Evolutionary conservation across 257 asterid genomes (phyloP).

Genomic region (Mentha longifolia): DNA sequence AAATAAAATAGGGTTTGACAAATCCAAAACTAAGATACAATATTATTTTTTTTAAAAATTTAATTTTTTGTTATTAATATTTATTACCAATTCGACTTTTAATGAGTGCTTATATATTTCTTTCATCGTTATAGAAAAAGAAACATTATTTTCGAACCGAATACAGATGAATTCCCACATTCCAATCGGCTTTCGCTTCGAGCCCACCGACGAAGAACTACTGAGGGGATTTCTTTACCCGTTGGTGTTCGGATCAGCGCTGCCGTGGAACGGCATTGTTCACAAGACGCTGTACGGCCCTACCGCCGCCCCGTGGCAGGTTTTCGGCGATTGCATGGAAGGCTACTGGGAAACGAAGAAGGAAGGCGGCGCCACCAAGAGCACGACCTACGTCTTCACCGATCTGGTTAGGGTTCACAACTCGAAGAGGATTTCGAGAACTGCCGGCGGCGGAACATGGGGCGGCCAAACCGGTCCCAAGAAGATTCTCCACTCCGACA

Average conservation of each 20-base stretch:
- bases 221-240: background rate
- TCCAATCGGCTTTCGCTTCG: background rate
- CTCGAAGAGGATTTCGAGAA: background rate
- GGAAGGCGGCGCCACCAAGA: slow-evolving; percentile 2
- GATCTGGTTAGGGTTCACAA: background rate
- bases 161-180: no score
- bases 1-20: no score
- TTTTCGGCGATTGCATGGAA: background rate
- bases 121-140: no score
- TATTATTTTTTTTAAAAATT: no score
- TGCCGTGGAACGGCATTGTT: background rate
- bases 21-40: no score
- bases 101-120: no score
- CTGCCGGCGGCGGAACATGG: slow-evolving; percentile 6
- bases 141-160: no score
- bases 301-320: background rate
- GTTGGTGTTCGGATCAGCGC: background rate
- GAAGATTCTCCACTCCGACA: background rate
- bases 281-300: background rate
- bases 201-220: background rate
- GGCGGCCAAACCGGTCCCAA: background rate
- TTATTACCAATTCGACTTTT: no score
- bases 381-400: background rate
- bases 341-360: background rate
- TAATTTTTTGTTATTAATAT: no score